Evolutionary conservation across 495 filamentous ascomycete genomes (phyloP).

Genomic region (Oleoguttula mirabilis): DNA sequence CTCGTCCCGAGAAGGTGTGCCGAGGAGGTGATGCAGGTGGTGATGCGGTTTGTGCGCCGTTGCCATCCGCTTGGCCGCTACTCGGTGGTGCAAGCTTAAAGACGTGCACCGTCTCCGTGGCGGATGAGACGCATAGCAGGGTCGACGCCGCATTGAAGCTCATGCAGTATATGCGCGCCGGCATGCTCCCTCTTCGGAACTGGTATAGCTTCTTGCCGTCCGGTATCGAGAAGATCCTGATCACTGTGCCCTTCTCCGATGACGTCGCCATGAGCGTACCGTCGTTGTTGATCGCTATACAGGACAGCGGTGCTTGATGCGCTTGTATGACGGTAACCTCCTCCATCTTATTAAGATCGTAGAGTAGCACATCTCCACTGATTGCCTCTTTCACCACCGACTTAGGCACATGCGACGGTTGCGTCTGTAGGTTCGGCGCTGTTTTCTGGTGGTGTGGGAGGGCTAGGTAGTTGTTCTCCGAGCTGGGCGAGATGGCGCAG

Average conservation of each 20-base stretch:
- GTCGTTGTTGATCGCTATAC: slow-evolving; percentile 78
- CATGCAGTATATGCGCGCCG: slow-evolving; percentile 93
- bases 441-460: slow-evolving; percentile 84
- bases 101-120: slow-evolving; percentile 93
- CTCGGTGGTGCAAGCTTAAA: slow-evolving; percentile 57
- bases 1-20: slow-evolving; percentile 7
- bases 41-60: slow-evolving; percentile 5
- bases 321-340: slow-evolving; percentile 90
- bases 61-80: slow-evolving; percentile 18
- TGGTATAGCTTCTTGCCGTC: slow-evolving; percentile 84
- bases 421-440: slow-evolving; percentile 45
- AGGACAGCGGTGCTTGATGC: slow-evolving; percentile 82
- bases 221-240: slow-evolving; percentile 85
- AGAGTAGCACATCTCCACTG: slow-evolving; percentile 85
- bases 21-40: slow-evolving; percentile 16
- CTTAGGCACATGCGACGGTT: slow-evolving; percentile 77
- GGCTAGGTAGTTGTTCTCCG: slow-evolving; percentile 88
- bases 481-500: slow-evolving; percentile 82
- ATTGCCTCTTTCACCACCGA: slow-evolving; percentile 62
- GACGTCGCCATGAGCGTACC: slow-evolving; percentile 90
- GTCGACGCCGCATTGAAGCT: slow-evolving; percentile 95
- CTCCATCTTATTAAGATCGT: slow-evolving; percentile 74
- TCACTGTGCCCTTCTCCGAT: slow-evolving; percentile 94
- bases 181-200: slow-evolving; percentile 88
- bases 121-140: slow-evolving; percentile 86